phyloP scores from a whole-genome alignment of 306 rosid genomes.

The Glycyrrhiza uralensis region DNA sequence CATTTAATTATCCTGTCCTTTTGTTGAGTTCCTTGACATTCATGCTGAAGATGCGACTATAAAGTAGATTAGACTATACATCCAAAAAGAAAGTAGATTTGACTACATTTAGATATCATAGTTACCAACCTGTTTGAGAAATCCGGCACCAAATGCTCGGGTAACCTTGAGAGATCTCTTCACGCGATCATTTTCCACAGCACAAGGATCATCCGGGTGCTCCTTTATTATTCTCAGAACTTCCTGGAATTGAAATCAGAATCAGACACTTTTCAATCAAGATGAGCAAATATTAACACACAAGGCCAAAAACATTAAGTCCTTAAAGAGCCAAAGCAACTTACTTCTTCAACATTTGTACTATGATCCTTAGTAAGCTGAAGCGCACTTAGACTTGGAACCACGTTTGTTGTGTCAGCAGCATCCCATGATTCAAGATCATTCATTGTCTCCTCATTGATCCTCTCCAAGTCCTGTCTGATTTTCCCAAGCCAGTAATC shows the following conservation, averaged over 20 bases:
- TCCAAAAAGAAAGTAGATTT: constrained; percentile 6
- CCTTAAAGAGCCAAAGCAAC: neutral
- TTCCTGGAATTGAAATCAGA: constrained; percentile 55
- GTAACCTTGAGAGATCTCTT: constrained; percentile 97
- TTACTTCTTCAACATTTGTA: constrained; percentile 75
- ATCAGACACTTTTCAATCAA: constrained; percentile 15
- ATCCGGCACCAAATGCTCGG: constrained; percentile 96
- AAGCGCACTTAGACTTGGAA: constrained; percentile 59
- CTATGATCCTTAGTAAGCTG: constrained; percentile 93
- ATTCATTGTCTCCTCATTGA: constrained; percentile 84
- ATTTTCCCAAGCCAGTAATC: constrained; percentile 93
- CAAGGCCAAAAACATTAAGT: neutral
- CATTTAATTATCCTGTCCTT: neutral
- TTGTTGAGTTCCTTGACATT: neutral
- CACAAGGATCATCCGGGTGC: constrained; percentile 85
- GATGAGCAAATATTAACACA: constrained; percentile 3
- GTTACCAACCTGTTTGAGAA: constrained; percentile 81
- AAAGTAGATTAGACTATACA: neutral
- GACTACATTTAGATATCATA: neutral
- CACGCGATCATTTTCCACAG: constrained; percentile 84
- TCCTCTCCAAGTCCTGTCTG: constrained; percentile 85
- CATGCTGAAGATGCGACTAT: neutral
- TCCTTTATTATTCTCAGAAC: constrained; percentile 69
- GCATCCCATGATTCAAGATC: constrained; percentile 85
- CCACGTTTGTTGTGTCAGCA: constrained; percentile 41